Conservation (phyloP, 2,329 filamentous ascomycete genomes). For the Zalaria obscura region DNA sequence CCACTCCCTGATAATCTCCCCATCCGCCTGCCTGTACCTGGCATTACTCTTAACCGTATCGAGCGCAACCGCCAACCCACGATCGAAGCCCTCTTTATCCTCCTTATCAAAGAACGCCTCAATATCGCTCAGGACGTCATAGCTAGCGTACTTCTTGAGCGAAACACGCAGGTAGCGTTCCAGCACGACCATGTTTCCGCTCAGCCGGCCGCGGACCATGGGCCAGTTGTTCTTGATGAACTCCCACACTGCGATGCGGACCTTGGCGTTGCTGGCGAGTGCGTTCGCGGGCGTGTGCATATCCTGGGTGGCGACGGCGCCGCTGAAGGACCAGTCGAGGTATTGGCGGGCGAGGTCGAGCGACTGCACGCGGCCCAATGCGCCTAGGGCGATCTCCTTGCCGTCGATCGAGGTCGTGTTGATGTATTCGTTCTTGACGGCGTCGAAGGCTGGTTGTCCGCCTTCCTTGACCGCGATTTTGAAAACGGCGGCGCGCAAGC, state of each 20-base stretch:
- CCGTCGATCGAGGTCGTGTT: slow-evolving; percentile 77
- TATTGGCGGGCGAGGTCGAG: slow-evolving; percentile 51
- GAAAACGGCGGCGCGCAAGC: slow-evolving; percentile 68
- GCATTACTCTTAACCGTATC: slow-evolving; percentile 78
- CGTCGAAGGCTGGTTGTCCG: slow-evolving; percentile 52
- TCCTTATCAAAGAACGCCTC: slow-evolving; percentile 71
- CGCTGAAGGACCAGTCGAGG: slow-evolving; percentile 65
- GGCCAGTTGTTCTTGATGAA: slow-evolving; percentile 79
- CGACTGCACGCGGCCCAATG: slow-evolving; percentile 62
- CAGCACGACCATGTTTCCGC: slow-evolving; percentile 69
- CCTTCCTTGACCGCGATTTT: slow-evolving; percentile 64
- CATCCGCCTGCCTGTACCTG: slow-evolving; percentile 67
- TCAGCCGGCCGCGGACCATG: slow-evolving; percentile 55
- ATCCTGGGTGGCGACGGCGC: slow-evolving; percentile 73
- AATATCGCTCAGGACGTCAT: slow-evolving; percentile 59
- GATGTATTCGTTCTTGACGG: slow-evolving; percentile 74
- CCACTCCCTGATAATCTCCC: slow-evolving; percentile 64
- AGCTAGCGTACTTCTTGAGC: slow-evolving; percentile 64
- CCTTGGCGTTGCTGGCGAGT: slow-evolving; percentile 58
- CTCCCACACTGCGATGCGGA: slow-evolving; percentile 65
- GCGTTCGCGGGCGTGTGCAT: slow-evolving; percentile 68
- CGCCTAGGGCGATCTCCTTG: slow-evolving; percentile 68
- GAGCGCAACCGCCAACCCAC: slow-evolving; percentile 69
- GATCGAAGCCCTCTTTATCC: slow-evolving; percentile 74
- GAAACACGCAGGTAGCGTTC: slow-evolving; percentile 76